Base-by-base conservation (phyloP, 805 yeast genomes). In the Ogataea nonfermentans region DNA sequence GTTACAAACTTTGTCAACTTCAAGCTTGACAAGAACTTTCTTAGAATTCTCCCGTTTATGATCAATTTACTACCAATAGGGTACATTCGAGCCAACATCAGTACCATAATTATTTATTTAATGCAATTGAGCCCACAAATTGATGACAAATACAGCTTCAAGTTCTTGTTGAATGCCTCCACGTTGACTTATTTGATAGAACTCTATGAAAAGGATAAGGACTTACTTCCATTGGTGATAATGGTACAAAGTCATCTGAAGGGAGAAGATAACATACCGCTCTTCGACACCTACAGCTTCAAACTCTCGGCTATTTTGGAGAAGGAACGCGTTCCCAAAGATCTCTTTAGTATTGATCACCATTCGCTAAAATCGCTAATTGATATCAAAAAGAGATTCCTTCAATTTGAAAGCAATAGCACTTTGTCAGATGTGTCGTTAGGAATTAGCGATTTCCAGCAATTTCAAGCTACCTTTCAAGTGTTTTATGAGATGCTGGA, bases 21-120 rank as follows among this genome's bases (percentile, higher is more conserved):
- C 35, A 41, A 44, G 14, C 45, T 49, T 32, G 47, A 47, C 17
- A 48, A 46, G 14, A 23, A 37, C 4, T 57, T 39, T 24, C 35
- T 58, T 3, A 34, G 36, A 13, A 12, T 58, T 2, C 41, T 57
- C 10, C 52, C 60, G 5, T 41, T 51, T 11, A 9, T 59, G 10
- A 60, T 52, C 44, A 51, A 53, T 31, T 35, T 54, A 29, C 46
- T 60, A 3, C 49, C 58, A 11, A 52, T 58, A 17, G 63, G 61
- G 2, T 61, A 59, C 40, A 30, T 56, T 5, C 41, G 63, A 37
- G 22, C 29, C 3, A 30, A 45, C 28, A 36, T 59, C n/a, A 24
- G 50, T 13, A 31, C 44, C n/a, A 29, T 61, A 8, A 9, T 59
- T 7, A 33, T 49, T 2, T 49, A 54, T 13, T 24, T 57, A 13